Evolutionary conservation across 495 filamentous ascomycete species (phyloP), one percentile per base, ranked within the genome.

Genomic region (Aspergillus homomorphus): DNA sequence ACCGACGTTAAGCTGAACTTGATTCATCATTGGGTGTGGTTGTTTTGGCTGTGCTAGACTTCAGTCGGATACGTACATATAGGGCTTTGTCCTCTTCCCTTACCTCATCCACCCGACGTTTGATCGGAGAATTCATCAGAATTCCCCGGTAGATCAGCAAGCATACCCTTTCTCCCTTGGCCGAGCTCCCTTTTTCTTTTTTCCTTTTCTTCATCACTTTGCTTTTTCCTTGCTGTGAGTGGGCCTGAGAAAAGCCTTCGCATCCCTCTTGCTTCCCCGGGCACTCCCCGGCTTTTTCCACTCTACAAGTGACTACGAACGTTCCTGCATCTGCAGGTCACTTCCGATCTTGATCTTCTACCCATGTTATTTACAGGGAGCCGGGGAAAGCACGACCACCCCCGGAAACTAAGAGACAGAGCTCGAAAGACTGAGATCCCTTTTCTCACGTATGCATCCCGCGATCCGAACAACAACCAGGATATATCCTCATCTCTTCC

Each of bases 41-140:
- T 38, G 46, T 50, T 58, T 49, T 60, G 54, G 12, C 56, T 48
- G 45, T 28, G 45, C 51, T 55, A 43, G 15, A 45, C 42, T 41
- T 43, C 50, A 45, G 44, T 18, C 63, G 63, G 63, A 45, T 62
- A 57, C 46, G 21, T 45, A 66, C 60, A 66, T 38, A 38, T 62
- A 61, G 57, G 63, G 63, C 57, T 62, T 58, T 60, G 56, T 62
- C 45, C 49, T 53, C 41, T 30, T 30, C 28, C 44, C 43, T 44
- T 42, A n/a, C 19, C 26, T 28, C 46, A 23, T 48, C 46, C 46
- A 16, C 46, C 46, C 46, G 15, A 59, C 53, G 56, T 58, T 58
- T 64, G 58, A 45, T 53, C 43, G 46, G 48, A 62, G 43, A 48
- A 57, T 54, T 59, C 33, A 18, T 23, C 45, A 59, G n/a, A 38